These are phyloP conservation scores for Populus euphratica DNA, from an alignment of 345 rosid species.

Conservation along the genomic window DNA sequence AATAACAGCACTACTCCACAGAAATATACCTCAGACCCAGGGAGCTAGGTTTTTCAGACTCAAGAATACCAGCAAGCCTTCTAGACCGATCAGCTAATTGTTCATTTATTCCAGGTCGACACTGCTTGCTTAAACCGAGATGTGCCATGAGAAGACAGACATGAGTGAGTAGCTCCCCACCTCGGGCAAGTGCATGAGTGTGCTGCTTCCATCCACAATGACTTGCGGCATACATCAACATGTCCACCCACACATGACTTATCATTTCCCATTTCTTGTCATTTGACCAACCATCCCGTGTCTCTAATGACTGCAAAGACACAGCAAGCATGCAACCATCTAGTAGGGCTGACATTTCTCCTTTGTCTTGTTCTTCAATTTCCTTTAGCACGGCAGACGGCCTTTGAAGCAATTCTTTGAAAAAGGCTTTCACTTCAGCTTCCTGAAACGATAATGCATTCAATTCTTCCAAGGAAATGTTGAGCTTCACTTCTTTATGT, in stretches of 20 bases:
- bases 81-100: too few relatives aligned
- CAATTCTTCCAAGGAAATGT: not conserved
- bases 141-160: too few relatives aligned
- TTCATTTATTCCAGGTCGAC: too few relatives aligned
- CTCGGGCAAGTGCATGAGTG: not conserved
- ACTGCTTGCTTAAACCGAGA: too few relatives aligned
- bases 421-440: not conserved
- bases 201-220: not conserved
- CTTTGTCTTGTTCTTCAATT: not conserved
- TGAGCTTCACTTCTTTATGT: too few relatives aligned
- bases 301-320: not conserved
- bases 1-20: too few relatives aligned
- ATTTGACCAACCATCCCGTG: not conserved
- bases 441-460: not conserved
- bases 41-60: too few relatives aligned
- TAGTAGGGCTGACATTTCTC: not conserved
- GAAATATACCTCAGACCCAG: too few relatives aligned
- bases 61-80: too few relatives aligned
- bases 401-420: too few relatives aligned
- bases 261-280: not conserved
- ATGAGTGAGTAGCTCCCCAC: too few relatives aligned
- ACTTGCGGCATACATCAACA: constrained; percentile 8
- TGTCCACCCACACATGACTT: not conserved
- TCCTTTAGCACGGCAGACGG: too few relatives aligned
- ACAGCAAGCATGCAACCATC: not conserved